Base-by-base conservation (phyloP, 2,329 filamentous ascomycete species). In the Leptographium lundbergii region DNA sequence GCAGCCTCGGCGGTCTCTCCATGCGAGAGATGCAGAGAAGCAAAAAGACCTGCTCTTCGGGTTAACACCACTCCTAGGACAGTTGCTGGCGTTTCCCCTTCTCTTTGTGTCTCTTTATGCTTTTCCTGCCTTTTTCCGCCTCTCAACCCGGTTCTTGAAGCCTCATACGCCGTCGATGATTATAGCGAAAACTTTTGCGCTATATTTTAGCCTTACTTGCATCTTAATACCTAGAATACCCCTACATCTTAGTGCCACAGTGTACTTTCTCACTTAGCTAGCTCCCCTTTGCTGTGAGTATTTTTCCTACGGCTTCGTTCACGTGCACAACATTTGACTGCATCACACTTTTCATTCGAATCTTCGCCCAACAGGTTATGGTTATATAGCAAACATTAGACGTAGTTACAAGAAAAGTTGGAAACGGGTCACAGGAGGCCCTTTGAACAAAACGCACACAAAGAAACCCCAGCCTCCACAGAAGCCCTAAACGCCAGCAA, bases 401-500 rank as follows among this genome's bases (percentile, higher is more conserved):
- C n/a, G 9, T 25, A 1, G 22, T 24, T 13, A 25, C 22, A 50
- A 25, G 10, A 6, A 14, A 13, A 39, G n/a, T n/a, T n/a, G n/a
- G n/a, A n/a, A 42, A 42, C 36, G 36, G 36, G 36, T 39, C 22
- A 52, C 11, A 27, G 27, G 10, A 14, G 4, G 17, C 6, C 3
- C 27, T 14, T 25, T 7, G 42, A 42, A 52, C 14, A 29, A n/a
- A 56, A 53, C 22, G 19, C 17, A 45, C 42, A 45, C 19, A 45
- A 45, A 45, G n/a, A 19, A 42, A 42, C 32, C n/a, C 19, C 29
- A 39, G 6, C 27, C 34, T 45, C 32, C 24, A 45, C 14, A 29
- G 22, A 25, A 34, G 27, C 57, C 59, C 51, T 45, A 53, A 58
- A 63, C 61, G 61, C 60, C 61, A 13, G 42, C 52, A 57, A 60